phyloP scores from a whole-genome alignment of 176 grass and related monocot species.

The Olyra latifolia region DNA sequence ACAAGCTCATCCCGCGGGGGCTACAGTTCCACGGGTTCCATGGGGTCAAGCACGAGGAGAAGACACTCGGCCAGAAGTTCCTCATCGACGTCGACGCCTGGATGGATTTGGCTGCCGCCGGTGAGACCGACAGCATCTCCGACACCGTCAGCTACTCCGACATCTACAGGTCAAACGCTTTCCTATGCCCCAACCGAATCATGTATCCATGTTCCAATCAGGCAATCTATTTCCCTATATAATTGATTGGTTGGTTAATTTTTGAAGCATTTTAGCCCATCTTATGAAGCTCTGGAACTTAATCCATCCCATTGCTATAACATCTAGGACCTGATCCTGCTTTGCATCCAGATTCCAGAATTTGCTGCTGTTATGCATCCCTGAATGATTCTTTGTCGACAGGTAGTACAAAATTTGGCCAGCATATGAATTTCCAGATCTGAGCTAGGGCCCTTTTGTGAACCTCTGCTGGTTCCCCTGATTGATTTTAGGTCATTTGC shows the following conservation, averaged over 20 bases:
- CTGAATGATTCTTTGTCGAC: background rate
- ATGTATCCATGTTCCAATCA: background rate
- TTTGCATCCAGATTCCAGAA: background rate
- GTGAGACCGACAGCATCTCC: constrained; percentile 57
- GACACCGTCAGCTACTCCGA: constrained; percentile 81
- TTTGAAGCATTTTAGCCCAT: too few relatives aligned
- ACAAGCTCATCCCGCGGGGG: constrained; percentile 86
- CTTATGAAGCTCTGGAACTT: too few relatives aligned
- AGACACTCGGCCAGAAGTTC: constrained; percentile 85
- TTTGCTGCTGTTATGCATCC: background rate
- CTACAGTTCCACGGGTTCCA: constrained; percentile 92
- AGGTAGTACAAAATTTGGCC: background rate
- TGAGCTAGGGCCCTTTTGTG: background rate
- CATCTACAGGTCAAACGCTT: constrained; percentile 62
- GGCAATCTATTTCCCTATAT: background rate
- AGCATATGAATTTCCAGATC: background rate
- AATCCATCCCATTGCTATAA: background rate
- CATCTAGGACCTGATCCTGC: background rate
- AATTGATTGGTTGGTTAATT: background rate
- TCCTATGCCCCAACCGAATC: background rate
- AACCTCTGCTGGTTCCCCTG: background rate
- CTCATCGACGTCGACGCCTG: constrained; percentile 85
- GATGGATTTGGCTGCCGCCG: constrained; percentile 68
- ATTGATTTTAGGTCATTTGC: too few relatives aligned
- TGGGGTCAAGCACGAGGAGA: constrained; percentile 76